Percentiles rank a stretch among this genome's conserved stretches.
Conservation (phyloP, 805 yeast species). For the Candida glaebosa region DNA sequence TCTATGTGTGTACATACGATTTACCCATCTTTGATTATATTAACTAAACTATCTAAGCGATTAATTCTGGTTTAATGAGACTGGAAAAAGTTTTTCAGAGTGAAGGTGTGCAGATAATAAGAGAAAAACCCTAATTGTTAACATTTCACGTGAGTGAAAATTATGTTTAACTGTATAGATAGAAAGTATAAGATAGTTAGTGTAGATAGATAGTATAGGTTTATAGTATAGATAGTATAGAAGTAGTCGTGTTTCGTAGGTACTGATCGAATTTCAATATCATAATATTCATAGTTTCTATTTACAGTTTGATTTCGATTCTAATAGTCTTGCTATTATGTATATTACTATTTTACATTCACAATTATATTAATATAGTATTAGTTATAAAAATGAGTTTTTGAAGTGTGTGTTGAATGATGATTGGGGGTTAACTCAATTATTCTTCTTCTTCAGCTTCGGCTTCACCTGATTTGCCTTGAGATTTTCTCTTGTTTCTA, state of each 20-base stretch:
- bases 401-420: not conserved
- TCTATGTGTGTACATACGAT: constrained; percentile 36
- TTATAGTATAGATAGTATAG: no score
- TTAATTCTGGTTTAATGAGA: not conserved
- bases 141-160: not conserved
- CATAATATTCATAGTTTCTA: no score
- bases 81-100: not conserved
- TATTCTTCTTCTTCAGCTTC: constrained; percentile 78
- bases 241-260: no score
- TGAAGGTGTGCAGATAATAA: not conserved
- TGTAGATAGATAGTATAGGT: no score
- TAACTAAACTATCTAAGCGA: not conserved
- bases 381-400: constrained; percentile 1
- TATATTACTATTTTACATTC: constrained; percentile 1
- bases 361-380: not conserved
- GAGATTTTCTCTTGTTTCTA: constrained; percentile 97
- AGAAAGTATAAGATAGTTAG: no score
- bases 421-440: constrained; percentile 25
- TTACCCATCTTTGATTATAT: constrained; percentile 31
- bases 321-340: not conserved
- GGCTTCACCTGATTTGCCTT: constrained; percentile 58
- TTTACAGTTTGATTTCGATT: no score
- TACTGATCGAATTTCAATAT: no score
- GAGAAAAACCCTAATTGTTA: not conserved
- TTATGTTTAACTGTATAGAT: no score